Percentiles rank a stretch among this genome's conserved stretches.
phyloP scores from a whole-genome alignment of 164 flowering plant species.

The Vitis labrusca region DNA sequence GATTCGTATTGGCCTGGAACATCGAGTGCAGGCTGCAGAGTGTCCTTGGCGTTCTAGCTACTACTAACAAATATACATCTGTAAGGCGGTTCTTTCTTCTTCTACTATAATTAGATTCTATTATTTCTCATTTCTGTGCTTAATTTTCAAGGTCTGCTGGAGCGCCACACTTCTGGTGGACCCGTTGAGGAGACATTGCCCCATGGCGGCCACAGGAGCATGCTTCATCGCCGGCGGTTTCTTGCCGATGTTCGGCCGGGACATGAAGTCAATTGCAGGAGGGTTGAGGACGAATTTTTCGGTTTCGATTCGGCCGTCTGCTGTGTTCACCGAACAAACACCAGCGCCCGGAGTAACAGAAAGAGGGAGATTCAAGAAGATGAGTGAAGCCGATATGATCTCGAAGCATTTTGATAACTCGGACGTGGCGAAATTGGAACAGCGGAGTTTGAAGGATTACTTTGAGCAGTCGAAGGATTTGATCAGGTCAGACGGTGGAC shows the following conservation, averaged over 20 bases:
- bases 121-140: no score
- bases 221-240: neutral
- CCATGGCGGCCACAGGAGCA: conserved; percentile 24
- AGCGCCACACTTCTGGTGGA: no score
- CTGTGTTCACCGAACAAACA: neutral
- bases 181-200: no score
- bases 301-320: neutral
- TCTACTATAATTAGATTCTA: no score
- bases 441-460: conserved; percentile 37
- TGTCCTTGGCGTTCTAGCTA: no score
- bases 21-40: no score
- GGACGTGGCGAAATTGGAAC: conserved; percentile 15
- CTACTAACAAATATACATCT: no score
- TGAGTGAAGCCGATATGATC: neutral
- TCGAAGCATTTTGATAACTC: neutral
- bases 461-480: conserved; percentile 37
- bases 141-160: no score
- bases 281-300: neutral
- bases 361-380: no score
- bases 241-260: neutral
- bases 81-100: no score
- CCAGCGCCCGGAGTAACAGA: neutral
- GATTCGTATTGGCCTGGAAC: no score
- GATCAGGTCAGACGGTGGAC: conserved; percentile 52
- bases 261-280: neutral